These are phyloP conservation scores for Suillus hirtellus DNA, from an alignment of 768 basidiomycete genomes.

Conservation along the genomic window DNA sequence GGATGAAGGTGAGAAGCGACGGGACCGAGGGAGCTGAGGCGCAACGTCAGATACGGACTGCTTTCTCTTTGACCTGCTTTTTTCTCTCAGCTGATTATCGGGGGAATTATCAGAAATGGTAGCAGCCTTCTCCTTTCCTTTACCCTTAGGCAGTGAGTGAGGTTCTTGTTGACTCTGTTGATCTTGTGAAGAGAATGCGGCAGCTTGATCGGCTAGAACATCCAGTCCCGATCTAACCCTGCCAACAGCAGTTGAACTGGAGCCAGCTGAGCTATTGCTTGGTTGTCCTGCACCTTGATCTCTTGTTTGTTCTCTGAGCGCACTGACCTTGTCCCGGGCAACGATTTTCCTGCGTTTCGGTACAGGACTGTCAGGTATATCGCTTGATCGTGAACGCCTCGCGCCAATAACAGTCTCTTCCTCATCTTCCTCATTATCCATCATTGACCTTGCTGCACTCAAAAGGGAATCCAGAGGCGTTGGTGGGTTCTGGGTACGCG, in stretches of 20 bases:
- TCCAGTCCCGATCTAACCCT: conserved; percentile 59
- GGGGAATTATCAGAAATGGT: neutral
- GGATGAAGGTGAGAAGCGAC: neutral
- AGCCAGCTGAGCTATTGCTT: conserved; percentile 3
- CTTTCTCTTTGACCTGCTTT: conserved; percentile 3
- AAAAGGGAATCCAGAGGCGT: conserved; percentile 61
- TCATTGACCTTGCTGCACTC: conserved; percentile 60
- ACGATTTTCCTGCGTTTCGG: conserved; percentile 39
- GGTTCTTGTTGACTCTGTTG: conserved; percentile 12
- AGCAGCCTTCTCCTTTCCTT: conserved; percentile 22
- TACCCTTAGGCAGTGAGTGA: conserved; percentile 17
- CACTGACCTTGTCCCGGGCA: conserved; percentile 15
- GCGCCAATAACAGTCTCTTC: conserved; percentile 23
- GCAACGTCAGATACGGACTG: neutral
- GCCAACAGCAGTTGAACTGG: conserved; percentile 12
- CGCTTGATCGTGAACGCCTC: conserved; percentile 29
- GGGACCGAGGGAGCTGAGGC: neutral
- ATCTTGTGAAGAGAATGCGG: conserved; percentile 46
- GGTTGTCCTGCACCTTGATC: conserved; percentile 2
- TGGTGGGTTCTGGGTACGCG: conserved; percentile 30
- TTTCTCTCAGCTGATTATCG: neutral
- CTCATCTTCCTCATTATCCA: conserved; percentile 35
- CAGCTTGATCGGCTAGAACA: conserved; percentile 74
- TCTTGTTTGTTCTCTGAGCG: conserved; percentile 8
- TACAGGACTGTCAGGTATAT: conserved; percentile 35